These are phyloP conservation scores for Pseudogymnoascus sp. DNA, from an alignment of 2,329 filamentous ascomycete species.

Conservation along the genomic window DNA sequence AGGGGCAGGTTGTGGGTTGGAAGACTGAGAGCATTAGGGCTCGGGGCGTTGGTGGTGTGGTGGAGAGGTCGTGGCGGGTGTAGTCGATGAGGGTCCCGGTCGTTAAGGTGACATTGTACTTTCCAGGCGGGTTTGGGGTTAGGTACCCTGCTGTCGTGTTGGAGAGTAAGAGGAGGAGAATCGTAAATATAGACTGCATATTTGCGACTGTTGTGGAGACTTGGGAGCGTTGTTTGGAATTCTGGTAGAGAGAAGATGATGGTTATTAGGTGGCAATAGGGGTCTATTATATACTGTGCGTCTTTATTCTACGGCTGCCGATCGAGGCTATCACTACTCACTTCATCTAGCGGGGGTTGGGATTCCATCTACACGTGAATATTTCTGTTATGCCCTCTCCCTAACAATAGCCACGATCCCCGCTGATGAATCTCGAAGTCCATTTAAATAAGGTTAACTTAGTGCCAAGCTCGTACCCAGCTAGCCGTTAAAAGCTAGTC, in stretches of 20 bases:
- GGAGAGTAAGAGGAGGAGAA: neutral
- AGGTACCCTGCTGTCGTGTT: neutral
- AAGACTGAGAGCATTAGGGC: constrained; percentile 17
- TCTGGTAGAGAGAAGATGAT: neutral
- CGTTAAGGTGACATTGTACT: constrained; percentile 13
- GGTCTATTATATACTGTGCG: neutral
- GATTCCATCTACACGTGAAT: neutral
- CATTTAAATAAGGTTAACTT: neutral
- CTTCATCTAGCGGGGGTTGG: too few species aligned
- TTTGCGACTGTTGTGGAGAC: neutral
- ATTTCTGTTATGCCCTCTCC: neutral
- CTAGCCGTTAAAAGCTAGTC: too few species aligned
- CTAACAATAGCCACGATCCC: neutral
- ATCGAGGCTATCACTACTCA: too few species aligned
- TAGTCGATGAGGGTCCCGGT: constrained; percentile 17
- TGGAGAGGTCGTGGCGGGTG: constrained; percentile 12
- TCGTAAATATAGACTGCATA: neutral
- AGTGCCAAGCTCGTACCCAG: neutral
- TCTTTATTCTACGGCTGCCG: neutral
- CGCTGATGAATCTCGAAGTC: neutral
- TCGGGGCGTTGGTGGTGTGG: neutral
- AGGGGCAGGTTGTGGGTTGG: constrained; percentile 10
- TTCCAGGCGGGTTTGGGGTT: constrained; percentile 16
- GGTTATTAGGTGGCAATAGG: neutral
- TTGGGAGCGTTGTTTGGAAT: neutral